A percentile compares a stretch with the other conserved stretches of the same genome.
These are phyloP conservation scores for Rhodamnia argentea DNA, from an alignment of 345 rosid species.

Conservation along the genomic window DNA sequence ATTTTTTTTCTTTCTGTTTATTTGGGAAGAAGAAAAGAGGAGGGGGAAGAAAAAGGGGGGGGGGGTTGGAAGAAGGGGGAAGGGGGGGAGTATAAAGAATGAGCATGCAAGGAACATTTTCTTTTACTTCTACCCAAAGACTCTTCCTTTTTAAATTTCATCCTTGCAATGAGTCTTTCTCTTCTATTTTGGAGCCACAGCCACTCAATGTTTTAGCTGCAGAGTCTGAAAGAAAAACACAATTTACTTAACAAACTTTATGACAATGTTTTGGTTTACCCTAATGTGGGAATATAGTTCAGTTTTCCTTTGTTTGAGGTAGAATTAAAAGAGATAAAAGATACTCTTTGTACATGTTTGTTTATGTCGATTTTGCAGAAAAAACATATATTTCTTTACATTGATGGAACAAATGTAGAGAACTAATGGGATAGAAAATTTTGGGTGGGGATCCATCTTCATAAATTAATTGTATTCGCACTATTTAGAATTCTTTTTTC, in stretches of 20 bases:
- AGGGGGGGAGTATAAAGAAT: background rate
- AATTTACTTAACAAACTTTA: background rate
- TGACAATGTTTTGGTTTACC: background rate
- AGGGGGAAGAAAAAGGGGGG: no score
- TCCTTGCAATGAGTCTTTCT: background rate
- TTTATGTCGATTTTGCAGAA: background rate
- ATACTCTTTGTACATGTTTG: background rate
- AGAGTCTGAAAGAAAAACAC: background rate
- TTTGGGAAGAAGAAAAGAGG: background rate
- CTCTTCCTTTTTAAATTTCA: background rate
- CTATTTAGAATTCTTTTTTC: background rate
- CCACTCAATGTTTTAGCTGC: background rate
- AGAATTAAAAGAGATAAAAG: background rate
- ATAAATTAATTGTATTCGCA: background rate
- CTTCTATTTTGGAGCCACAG: background rate
- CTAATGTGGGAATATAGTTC: background rate
- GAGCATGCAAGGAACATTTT: background rate
- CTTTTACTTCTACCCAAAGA: background rate
- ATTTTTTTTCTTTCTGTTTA: background rate
- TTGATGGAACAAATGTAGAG: background rate
- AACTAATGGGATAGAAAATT: background rate
- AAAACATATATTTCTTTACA: background rate
- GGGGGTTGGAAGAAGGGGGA: no score
- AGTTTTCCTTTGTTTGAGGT: background rate
- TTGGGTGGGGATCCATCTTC: background rate